phyloP scores from a whole-genome alignment of 345 rosid genomes.

The Salix caprea region DNA sequence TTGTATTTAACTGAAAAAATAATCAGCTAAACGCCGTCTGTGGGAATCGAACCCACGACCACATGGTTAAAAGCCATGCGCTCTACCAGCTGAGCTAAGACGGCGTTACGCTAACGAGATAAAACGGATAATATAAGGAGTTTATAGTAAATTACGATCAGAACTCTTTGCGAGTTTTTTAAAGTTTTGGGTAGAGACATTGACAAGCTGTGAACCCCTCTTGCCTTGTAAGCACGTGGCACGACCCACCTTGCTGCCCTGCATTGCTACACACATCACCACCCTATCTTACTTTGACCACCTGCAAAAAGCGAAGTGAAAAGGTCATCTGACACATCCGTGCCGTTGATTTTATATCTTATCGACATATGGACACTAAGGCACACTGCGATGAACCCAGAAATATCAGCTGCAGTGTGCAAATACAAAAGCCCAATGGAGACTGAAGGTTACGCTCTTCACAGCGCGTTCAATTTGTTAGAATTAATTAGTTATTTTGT shows the following conservation, averaged over 20 bases:
- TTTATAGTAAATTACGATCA: fast-evolving
- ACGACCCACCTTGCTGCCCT: neutral
- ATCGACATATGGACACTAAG: no score
- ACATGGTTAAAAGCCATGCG: constrained; percentile 71
- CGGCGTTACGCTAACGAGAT: neutral
- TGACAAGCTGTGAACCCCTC: neutral
- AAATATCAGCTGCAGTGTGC: no score
- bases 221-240: constrained; percentile 17
- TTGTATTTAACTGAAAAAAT: neutral
- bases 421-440: no score
- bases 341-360: constrained; percentile 21
- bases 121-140: fast-evolving
- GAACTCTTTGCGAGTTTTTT: neutral
- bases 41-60: constrained; percentile 74
- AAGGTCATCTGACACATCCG: constrained; percentile 18
- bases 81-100: constrained; percentile 77
- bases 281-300: neutral
- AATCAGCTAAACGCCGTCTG: constrained; percentile 31
- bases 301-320: constrained; percentile 19
- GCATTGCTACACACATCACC: constrained; percentile 5
- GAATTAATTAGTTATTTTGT: no score
- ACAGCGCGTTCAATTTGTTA: no score
- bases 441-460: no score
- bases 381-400: no score
- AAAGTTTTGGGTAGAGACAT: fast-evolving